Evolutionary conservation across 2,329 filamentous ascomycete genomes (phyloP), one percentile per base, ranked within the genome.

Genomic region (Rhinocladiella similis): DNA sequence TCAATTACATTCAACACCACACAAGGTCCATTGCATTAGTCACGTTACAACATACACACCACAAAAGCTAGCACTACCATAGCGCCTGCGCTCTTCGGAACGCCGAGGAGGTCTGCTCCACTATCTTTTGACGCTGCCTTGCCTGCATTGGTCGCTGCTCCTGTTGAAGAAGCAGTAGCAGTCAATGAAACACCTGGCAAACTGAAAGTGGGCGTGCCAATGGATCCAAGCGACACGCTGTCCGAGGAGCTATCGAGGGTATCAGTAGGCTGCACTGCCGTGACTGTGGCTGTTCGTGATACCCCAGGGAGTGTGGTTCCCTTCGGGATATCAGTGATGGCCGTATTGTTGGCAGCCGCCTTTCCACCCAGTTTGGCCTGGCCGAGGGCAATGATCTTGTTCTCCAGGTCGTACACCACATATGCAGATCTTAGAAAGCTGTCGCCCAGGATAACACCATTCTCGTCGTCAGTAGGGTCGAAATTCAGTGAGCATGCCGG

Each of bases 381-480:
- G 1, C 87, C 88, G 27, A 91, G 72, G 1, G 85, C 86, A 62
- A 91, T 84, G 71, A 87, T 78, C 69, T 89, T 85, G 69, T 88
- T 89, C 29, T 77, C 82, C 22, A 90, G 75, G 68, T 91, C 87
- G 68, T 88, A 91, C 10, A 91, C 88, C n/a, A 90, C 80, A 64
- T 91, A 91, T 0, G 87, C 87, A 35, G 84, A 87, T 42, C 88
- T 79, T 53, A 91, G 74, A 69, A 91, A 91, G 0, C 87, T 88
- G 67, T 91, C 88, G n/a, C 88, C 88, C 16, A 91, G 73, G 3
- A 89, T 82, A 42, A 80, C 68, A 19, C 73, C 76, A 25, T 78
- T 75, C 60, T 71, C 70, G 38, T 75, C 77, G 1, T 66, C 68
- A 0, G 80, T 73, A 0, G 79, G 78, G 3, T 69, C 72, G 62